phyloP scores from a whole-genome alignment of 495 filamentous ascomycete genomes.

The Penicillium arizonense region DNA sequence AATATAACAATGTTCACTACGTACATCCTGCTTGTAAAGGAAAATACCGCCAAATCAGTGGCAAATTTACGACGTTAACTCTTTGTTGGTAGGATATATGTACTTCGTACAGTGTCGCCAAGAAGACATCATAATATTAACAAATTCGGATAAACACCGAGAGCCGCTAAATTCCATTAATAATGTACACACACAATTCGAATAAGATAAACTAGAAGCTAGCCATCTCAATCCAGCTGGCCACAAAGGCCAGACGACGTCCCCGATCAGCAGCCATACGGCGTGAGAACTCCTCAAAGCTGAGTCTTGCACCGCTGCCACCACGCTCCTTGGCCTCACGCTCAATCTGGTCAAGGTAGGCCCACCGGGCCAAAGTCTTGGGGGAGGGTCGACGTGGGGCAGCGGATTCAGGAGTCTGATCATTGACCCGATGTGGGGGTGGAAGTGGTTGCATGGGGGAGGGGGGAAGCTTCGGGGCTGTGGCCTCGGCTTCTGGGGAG shows the following conservation, averaged over 20 bases:
- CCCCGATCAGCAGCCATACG: conserved; percentile 66
- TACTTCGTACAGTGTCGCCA: too few relatives aligned
- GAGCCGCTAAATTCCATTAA: conserved; percentile 1
- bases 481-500: conserved; percentile 38
- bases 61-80: too few relatives aligned
- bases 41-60: too few relatives aligned
- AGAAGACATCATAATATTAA: neutral
- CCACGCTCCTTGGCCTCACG: conserved; percentile 66
- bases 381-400: conserved; percentile 28
- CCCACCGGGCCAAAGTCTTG: conserved; percentile 50
- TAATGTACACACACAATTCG: conserved; percentile 15
- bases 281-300: conserved; percentile 68
- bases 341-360: conserved; percentile 57
- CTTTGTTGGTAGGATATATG: too few relatives aligned
- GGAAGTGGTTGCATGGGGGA: conserved; percentile 37
- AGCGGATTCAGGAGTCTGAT: conserved; percentile 12
- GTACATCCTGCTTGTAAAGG: too few relatives aligned
- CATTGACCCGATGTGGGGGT: conserved; percentile 23
- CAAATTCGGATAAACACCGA: neutral
- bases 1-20: too few relatives aligned
- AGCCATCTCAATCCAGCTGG: conserved; percentile 82
- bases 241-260: conserved; percentile 68
- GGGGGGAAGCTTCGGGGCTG: conserved; percentile 35
- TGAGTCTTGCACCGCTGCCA: conserved; percentile 70
- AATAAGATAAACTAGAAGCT: conserved; percentile 35